Evolutionary conservation across 768 basidiomycete genomes (phyloP).

Genomic region (Russula brevipes): DNA sequence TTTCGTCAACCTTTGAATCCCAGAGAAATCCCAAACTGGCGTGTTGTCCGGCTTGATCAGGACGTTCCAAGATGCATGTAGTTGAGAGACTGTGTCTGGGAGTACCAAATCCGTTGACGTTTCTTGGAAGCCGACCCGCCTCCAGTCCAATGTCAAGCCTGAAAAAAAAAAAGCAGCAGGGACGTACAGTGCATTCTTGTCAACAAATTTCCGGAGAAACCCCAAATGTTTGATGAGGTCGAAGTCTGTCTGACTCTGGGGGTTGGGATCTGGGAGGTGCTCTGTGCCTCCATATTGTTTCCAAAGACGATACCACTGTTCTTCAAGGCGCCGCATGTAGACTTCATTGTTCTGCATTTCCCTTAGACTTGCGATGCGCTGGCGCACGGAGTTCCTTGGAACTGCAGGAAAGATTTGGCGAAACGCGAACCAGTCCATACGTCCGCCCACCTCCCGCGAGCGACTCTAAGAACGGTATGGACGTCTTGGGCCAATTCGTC

Average conservation of each 20-base stretch:
- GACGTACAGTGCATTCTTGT: conserved; percentile 82
- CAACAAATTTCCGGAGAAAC: conserved; percentile 73
- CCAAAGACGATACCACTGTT: conserved; percentile 80
- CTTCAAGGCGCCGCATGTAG: conserved; percentile 74
- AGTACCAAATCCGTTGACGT: conserved; percentile 35
- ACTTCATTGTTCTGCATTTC: conserved; percentile 61
- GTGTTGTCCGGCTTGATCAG: conserved; percentile 38
- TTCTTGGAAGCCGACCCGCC: conserved; percentile 60
- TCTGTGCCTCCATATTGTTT: conserved; percentile 59
- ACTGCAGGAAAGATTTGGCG: conserved; percentile 77
- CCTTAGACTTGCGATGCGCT: conserved; percentile 56
- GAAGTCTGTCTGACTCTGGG: conserved; percentile 63
- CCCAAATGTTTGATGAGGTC: conserved; percentile 75
- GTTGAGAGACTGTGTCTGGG: conserved; percentile 40
- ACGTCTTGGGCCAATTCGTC: conserved; percentile 88
- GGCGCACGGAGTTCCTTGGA: conserved; percentile 66
- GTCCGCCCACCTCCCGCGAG: conserved; percentile 48
- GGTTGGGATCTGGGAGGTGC: conserved; percentile 67
- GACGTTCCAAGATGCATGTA: conserved; percentile 47
- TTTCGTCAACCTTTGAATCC: conserved; percentile 66
- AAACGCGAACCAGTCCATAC: conserved; percentile 67
- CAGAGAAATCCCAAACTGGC: conserved; percentile 68
- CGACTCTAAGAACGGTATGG: conserved; percentile 78
- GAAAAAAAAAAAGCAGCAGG: neutral
- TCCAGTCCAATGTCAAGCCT: conserved; percentile 28